Percentiles rank a stretch among this genome's conserved stretches.
Conservation (phyloP, 164 flowering plant genomes). For the Aristolochia californica region DNA sequence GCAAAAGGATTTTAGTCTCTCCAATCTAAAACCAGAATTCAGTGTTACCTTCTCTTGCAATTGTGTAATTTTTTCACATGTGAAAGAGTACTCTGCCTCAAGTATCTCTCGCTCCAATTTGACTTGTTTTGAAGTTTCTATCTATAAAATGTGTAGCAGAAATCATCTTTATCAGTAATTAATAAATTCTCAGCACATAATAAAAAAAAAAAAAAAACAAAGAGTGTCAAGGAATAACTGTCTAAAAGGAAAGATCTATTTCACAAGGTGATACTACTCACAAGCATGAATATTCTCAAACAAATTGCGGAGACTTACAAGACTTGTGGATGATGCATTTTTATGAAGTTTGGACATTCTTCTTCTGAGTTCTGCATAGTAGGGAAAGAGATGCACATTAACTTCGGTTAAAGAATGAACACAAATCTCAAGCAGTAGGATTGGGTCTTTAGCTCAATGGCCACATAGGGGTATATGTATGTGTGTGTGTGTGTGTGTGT, state of each 20-base stretch:
- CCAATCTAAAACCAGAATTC: no score
- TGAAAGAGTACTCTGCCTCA: slow-evolving; percentile 57
- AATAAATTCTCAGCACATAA: neutral
- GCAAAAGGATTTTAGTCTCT: no score
- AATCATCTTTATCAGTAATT: neutral
- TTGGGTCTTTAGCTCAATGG: neutral
- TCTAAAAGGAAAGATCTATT: neutral
- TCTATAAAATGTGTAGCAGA: slow-evolving; percentile 22
- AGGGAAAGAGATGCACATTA: neutral
- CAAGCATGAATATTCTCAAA: no score
- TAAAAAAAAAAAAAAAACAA: neutral
- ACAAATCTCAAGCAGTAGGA: neutral
- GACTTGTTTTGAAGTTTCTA: slow-evolving; percentile 49
- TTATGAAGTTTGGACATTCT: slow-evolving; percentile 36
- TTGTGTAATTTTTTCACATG: slow-evolving; percentile 52
- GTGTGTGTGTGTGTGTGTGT: no score
- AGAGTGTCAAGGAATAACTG: neutral
- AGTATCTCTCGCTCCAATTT: slow-evolving; percentile 68
- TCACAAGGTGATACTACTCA: no score
- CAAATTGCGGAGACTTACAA: slow-evolving; percentile 30
- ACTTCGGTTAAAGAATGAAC: neutral
- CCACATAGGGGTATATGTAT: no score
- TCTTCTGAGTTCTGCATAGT: slow-evolving; percentile 51
- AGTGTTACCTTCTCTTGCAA: slow-evolving; percentile 77
- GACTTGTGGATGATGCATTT: slow-evolving; percentile 27